Evolutionary conservation across 352 stramenopile species (phyloP).

Genomic region (Phytophthora pseudosyringae): DNA sequence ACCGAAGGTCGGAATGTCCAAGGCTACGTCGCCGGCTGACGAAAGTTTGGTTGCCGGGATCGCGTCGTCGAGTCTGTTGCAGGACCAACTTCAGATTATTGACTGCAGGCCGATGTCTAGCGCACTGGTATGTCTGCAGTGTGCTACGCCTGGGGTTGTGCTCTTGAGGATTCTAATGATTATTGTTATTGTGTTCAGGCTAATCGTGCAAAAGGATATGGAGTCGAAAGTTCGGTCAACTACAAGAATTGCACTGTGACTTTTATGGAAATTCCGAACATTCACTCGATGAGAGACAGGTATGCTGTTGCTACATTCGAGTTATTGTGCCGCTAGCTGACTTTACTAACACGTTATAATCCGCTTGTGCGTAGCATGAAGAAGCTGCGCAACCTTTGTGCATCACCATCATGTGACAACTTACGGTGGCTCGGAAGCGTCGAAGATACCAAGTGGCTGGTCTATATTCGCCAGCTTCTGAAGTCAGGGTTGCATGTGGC

Average conservation of each 20-base stretch:
- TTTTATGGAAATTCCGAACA: constrained; percentile 99
- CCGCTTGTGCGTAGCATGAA: constrained; percentile 54
- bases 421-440: constrained; percentile 92
- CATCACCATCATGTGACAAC: constrained; percentile 90
- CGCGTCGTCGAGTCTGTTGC: constrained; percentile 63
- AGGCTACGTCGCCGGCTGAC: constrained; percentile 73
- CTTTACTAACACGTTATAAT: neutral
- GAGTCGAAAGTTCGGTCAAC: constrained; percentile 96
- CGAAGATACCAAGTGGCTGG: constrained; percentile 98
- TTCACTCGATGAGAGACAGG: constrained; percentile 97
- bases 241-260: constrained; percentile 95
- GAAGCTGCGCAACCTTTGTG: constrained; percentile 72
- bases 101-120: constrained; percentile 86
- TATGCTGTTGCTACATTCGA: constrained; percentile 35
- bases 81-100: constrained; percentile 81
- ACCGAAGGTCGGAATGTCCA: constrained; percentile 84
- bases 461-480: constrained; percentile 95
- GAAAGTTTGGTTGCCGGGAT: constrained; percentile 77
- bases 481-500: constrained; percentile 92
- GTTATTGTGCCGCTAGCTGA: neutral
- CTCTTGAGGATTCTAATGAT: neutral
- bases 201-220: constrained; percentile 92
- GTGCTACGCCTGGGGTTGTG: neutral
- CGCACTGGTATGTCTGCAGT: constrained; percentile 47
- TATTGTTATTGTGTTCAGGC: constrained; percentile 30